phyloP scores from a whole-genome alignment of 768 basidiomycete genomes.

The Tricholoma hemisulphureum region DNA sequence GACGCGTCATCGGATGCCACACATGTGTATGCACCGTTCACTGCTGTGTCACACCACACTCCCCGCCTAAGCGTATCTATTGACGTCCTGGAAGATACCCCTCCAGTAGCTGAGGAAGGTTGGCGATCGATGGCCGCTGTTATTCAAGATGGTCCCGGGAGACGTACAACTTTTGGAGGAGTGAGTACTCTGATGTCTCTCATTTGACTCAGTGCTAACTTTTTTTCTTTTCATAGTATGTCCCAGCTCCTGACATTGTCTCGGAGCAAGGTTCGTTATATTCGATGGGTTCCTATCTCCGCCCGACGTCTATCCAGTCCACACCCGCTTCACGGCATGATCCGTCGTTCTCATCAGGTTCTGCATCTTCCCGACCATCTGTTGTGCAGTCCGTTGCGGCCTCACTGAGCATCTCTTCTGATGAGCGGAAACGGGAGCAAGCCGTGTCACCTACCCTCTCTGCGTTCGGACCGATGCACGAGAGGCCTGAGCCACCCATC shows the following conservation, averaged over 20 bases:
- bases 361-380: constrained; percentile 55
- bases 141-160: constrained; percentile 21
- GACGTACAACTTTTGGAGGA: constrained; percentile 55
- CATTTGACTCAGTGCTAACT: constrained; percentile 13
- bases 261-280: constrained; percentile 68
- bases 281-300: constrained; percentile 58
- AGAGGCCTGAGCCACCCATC: constrained; percentile 12
- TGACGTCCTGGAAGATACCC: constrained; percentile 68
- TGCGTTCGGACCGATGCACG: constrained; percentile 39
- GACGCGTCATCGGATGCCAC: constrained; percentile 20
- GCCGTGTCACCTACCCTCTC: constrained; percentile 50
- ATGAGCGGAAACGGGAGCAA: constrained; percentile 39
- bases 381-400: constrained; percentile 43
- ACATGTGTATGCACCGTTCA: constrained; percentile 12
- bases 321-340: constrained; percentile 47
- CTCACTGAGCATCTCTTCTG: constrained; percentile 54
- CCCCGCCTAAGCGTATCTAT: constrained; percentile 39
- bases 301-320: constrained; percentile 45
- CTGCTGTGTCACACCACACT: constrained; percentile 23
- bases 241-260: constrained; percentile 36
- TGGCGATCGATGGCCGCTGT: constrained; percentile 58
- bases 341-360: constrained; percentile 44
- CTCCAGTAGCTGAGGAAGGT: constrained; percentile 56
- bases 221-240: constrained; percentile 34
- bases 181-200: constrained; percentile 38